phyloP scores from a whole-genome alignment of 768 basidiomycete species.

The Psilocybe azurescens region DNA sequence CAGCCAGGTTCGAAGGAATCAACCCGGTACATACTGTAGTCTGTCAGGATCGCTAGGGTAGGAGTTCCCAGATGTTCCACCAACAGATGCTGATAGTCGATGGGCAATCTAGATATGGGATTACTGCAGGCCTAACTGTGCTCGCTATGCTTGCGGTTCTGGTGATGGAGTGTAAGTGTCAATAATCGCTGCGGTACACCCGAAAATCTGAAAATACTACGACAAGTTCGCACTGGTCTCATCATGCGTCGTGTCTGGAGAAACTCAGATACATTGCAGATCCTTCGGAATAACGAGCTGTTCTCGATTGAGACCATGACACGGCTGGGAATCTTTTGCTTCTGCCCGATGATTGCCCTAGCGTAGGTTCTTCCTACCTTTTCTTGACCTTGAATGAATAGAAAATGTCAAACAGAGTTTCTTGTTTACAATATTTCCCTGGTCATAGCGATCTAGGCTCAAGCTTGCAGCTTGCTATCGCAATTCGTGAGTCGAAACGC shows the following conservation, averaged over 20 bases:
- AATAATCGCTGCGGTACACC: not conserved
- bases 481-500: not conserved
- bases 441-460: not conserved
- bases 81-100: not conserved
- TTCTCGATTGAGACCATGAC: slow-evolving; percentile 5
- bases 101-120: not conserved
- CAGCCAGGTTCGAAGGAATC: not conserved
- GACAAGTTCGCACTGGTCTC: not conserved
- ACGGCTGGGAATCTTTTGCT: slow-evolving; percentile 5
- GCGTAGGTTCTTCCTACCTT: slow-evolving; percentile 2
- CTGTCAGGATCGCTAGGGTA: slow-evolving; percentile 9
- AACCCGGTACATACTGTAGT: slow-evolving; percentile 4
- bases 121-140: slow-evolving; percentile 12
- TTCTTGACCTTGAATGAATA: not conserved
- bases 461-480: not conserved
- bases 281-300: not conserved
- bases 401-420: not conserved
- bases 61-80: not conserved
- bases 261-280: not conserved
- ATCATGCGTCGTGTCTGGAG: not conserved
- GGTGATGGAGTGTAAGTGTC: slow-evolving; percentile 14
- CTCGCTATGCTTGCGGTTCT: slow-evolving; percentile 15
- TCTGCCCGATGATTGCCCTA: slow-evolving; percentile 14
- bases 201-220: not conserved
- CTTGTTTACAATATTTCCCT: not conserved